phyloP scores from a whole-genome alignment of 495 filamentous ascomycete species.

The Elaphomyces granulatus region DNA sequence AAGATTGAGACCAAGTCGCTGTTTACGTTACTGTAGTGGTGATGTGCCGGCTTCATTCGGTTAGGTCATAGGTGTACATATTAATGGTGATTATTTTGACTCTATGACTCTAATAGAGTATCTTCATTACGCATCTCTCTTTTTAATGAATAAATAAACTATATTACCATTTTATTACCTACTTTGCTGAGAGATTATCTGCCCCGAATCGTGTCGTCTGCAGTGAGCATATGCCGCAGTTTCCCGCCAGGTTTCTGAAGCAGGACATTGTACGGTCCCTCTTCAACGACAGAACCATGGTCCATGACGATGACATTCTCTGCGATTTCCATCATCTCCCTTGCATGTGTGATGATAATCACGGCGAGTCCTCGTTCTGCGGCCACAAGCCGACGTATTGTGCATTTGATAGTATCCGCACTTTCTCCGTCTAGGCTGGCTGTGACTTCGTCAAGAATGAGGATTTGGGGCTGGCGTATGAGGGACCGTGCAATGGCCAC shows the following conservation, averaged over 20 bases:
- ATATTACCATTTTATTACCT: too few relatives aligned
- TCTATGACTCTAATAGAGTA: too few relatives aligned
- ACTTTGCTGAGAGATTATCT: too few relatives aligned
- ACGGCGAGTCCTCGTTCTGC: slow-evolving; percentile 28
- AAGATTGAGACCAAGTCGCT: too few relatives aligned
- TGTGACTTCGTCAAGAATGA: slow-evolving; percentile 85
- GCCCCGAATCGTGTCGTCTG: background rate
- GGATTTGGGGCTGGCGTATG: slow-evolving; percentile 47
- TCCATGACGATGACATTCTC: slow-evolving; percentile 59
- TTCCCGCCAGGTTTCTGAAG: slow-evolving; percentile 21
- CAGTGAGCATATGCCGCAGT: slow-evolving; percentile 25
- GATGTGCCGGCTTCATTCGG: too few relatives aligned
- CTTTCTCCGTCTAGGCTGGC: slow-evolving; percentile 59
- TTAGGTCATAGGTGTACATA: too few relatives aligned
- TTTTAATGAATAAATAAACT: too few relatives aligned
- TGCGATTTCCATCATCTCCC: slow-evolving; percentile 71
- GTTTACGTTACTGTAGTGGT: too few relatives aligned
- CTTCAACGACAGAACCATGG: slow-evolving; percentile 49
- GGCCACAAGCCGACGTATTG: slow-evolving; percentile 37
- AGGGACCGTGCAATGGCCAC: slow-evolving; percentile 73
- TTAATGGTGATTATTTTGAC: too few relatives aligned
- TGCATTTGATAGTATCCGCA: slow-evolving; percentile 50
- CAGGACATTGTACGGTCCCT: slow-evolving; percentile 46
- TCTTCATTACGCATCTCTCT: too few relatives aligned
- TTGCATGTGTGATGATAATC: slow-evolving; percentile 62